These are phyloP conservation scores for Dactylellina haptotyla DNA, from an alignment of 2,329 filamentous ascomycete species.

Conservation along the genomic window DNA sequence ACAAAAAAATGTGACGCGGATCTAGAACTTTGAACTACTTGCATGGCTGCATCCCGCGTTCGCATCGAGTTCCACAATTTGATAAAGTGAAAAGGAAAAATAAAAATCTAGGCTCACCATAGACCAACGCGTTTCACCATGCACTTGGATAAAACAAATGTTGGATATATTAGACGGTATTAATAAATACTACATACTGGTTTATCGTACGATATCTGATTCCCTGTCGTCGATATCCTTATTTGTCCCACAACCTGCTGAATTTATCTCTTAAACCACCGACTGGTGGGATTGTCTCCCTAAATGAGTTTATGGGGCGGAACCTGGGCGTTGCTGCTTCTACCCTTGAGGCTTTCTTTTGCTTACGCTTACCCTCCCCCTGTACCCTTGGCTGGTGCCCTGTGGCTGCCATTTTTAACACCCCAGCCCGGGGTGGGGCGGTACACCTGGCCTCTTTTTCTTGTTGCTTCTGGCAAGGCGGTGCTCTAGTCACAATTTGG, in stretches of 20 bases:
- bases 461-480: slow-evolving; percentile 26
- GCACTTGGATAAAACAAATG: slow-evolving; percentile 28
- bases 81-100: slow-evolving; percentile 31
- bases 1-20: slow-evolving; percentile 30
- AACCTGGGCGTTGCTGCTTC: neutral
- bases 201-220: slow-evolving; percentile 13
- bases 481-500: slow-evolving; percentile 38
- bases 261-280: slow-evolving; percentile 50
- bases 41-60: slow-evolving; percentile 51
- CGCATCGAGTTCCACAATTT: slow-evolving; percentile 49
- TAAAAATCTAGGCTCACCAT: slow-evolving; percentile 54
- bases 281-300: slow-evolving; percentile 44
- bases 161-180: slow-evolving; percentile 42
- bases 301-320: slow-evolving; percentile 26
- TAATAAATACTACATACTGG: neutral
- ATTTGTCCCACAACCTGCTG: slow-evolving; percentile 17
- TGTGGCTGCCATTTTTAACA: slow-evolving; percentile 45
- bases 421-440: slow-evolving; percentile 41
- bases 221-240: slow-evolving; percentile 1
- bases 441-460: slow-evolving; percentile 7
- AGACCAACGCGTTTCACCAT: slow-evolving; percentile 50
- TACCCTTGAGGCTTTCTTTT: slow-evolving; percentile 44
- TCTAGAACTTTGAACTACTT: slow-evolving; percentile 47
- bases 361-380: slow-evolving; percentile 40
- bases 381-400: slow-evolving; percentile 27